phyloP scores from a whole-genome alignment of 169 alveolate genomes.

The Babesia caballi region DNA sequence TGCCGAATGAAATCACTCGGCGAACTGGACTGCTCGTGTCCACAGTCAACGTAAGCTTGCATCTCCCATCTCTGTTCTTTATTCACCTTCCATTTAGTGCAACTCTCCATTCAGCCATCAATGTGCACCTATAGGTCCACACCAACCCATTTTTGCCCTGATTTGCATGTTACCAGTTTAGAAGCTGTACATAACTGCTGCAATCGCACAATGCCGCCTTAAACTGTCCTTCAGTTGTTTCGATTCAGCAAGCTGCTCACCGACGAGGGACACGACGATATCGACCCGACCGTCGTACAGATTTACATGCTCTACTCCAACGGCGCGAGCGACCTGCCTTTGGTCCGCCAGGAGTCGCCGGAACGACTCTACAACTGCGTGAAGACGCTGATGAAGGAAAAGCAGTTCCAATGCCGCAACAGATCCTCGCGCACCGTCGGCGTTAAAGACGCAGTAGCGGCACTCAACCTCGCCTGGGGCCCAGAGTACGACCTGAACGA shows the following conservation, averaged over 20 bases:
- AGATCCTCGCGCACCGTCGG: no score
- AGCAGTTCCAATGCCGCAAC: no score
- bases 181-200: not conserved
- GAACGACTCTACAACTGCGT: slow-evolving; percentile 9
- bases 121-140: no score
- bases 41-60: slow-evolving; percentile 6
- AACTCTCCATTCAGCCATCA: no score
- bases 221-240: not conserved
- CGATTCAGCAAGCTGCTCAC: slow-evolving; percentile 12
- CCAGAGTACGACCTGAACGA: not conserved
- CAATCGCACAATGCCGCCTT: not conserved
- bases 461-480: not conserved
- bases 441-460: not conserved
- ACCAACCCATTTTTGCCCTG: no score
- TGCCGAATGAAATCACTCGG: not conserved
- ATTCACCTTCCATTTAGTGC: no score
- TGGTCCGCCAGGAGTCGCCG: not conserved
- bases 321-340: not conserved
- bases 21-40: not conserved
- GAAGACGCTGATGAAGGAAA: not conserved
- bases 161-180: not conserved
- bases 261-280: not conserved
- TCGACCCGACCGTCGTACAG: slow-evolving; percentile 9
- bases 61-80: no score
- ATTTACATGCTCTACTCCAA: not conserved